Evolutionary conservation across 495 filamentous ascomycete species (phyloP).

Genomic region (Cenococcum geophilum): DNA sequence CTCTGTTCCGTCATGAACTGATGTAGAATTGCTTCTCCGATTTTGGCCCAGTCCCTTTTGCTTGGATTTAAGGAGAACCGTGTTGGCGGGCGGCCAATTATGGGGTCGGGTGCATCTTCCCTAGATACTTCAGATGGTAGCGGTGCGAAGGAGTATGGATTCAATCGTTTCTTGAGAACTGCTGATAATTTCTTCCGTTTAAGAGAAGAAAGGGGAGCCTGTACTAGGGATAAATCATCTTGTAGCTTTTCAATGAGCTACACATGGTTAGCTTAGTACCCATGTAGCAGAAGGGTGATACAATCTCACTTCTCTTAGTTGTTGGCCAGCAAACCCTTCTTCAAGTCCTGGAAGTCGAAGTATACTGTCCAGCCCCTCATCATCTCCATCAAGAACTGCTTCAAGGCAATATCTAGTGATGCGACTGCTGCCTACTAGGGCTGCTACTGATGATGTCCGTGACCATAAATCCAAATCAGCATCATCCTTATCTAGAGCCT

Average conservation of each 20-base stretch:
- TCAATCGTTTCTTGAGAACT: conserved; percentile 58
- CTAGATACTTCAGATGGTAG: conserved; percentile 29
- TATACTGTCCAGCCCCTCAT: conserved; percentile 61
- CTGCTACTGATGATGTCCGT: conserved; percentile 68
- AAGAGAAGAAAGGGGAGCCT: conserved; percentile 59
- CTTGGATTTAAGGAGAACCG: conserved; percentile 25
- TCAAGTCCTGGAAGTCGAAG: conserved; percentile 75
- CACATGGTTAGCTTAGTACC: not conserved
- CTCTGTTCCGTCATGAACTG: conserved; percentile 45
- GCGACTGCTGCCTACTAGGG: conserved; percentile 66
- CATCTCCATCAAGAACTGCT: conserved; percentile 80
- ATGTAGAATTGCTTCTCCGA: conserved; percentile 54
- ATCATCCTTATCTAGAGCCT: conserved; percentile 82
- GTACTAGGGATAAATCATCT: conserved; percentile 65
- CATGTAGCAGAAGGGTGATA: conserved; percentile 30
- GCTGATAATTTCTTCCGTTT: conserved; percentile 56
- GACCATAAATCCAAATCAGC: conserved; percentile 94
- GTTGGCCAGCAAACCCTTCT: conserved; percentile 74
- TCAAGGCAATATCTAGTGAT: conserved; percentile 84
- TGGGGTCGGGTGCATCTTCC: not conserved
- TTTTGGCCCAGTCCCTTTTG: conserved; percentile 46
- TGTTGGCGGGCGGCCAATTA: conserved; percentile 20
- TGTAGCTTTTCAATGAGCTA: conserved; percentile 51
- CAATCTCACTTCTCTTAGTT: conserved; percentile 51
- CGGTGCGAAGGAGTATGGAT: conserved; percentile 74